These are phyloP conservation scores for Termitomyces sp. DNA, from an alignment of 768 basidiomycete genomes.

Conservation along the genomic window DNA sequence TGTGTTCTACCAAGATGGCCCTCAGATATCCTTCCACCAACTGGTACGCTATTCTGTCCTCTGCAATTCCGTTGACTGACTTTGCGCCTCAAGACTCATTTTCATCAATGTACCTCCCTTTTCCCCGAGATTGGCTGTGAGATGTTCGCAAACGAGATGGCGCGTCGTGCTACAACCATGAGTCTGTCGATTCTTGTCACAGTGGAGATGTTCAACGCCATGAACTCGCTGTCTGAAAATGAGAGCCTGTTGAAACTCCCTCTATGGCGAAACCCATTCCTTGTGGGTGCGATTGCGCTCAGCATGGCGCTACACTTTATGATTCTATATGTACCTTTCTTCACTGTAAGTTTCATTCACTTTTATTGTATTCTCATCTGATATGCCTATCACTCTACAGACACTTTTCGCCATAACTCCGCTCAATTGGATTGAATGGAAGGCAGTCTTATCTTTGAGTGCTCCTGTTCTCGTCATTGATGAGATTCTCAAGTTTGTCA, in stretches of 20 bases:
- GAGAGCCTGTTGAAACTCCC: slow-evolving; percentile 87
- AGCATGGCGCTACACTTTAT: slow-evolving; percentile 93
- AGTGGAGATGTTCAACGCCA: slow-evolving; percentile 96
- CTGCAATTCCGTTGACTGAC: not conserved
- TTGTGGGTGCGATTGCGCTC: slow-evolving; percentile 81
- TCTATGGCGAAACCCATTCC: slow-evolving; percentile 91
- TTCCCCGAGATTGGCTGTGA: slow-evolving; percentile 93
- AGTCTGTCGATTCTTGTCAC: slow-evolving; percentile 94
- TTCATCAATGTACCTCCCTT: slow-evolving; percentile 79
- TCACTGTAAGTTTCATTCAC: slow-evolving; percentile 56
- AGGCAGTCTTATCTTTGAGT: slow-evolving; percentile 83
- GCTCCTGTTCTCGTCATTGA: slow-evolving; percentile 87
- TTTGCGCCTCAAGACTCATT: slow-evolving; percentile 65
- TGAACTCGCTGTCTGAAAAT: slow-evolving; percentile 98
- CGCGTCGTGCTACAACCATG: slow-evolving; percentile 90
- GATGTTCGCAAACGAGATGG: slow-evolving; percentile 89
- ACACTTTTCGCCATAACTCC: slow-evolving; percentile 88
- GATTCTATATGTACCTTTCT: slow-evolving; percentile 97
- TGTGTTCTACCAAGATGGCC: slow-evolving; percentile 82
- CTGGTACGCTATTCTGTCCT: slow-evolving; percentile 48
- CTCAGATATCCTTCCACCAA: slow-evolving; percentile 91
- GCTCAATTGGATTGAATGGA: slow-evolving; percentile 93
- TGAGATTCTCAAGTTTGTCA: slow-evolving; percentile 81
- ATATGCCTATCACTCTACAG: slow-evolving; percentile 27
- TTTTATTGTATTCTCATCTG: not conserved